These are phyloP conservation scores for Bruguiera hainesii DNA, from an alignment of 441 rosid genomes.

Conservation along the genomic window DNA sequence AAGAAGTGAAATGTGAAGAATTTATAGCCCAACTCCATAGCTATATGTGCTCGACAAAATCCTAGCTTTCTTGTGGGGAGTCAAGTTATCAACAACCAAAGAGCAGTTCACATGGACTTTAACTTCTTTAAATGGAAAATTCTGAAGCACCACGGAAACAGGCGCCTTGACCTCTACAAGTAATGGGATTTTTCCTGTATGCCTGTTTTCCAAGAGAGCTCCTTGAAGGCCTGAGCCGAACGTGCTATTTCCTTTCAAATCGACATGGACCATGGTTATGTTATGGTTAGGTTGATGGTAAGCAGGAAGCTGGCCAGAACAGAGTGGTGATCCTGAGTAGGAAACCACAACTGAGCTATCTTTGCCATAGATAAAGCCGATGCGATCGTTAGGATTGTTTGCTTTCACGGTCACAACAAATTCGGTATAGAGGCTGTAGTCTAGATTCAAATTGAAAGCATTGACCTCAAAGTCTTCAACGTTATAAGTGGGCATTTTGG, in stretches of 20 bases:
- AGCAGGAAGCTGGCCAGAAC: constrained; percentile 42
- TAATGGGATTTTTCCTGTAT: constrained; percentile 39
- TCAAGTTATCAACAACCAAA: constrained; percentile 47
- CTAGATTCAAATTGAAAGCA: constrained; percentile 29
- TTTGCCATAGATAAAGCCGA: constrained; percentile 37
- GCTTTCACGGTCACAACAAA: constrained; percentile 38
- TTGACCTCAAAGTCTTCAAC: constrained; percentile 29
- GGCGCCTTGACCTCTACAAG: constrained; percentile 40
- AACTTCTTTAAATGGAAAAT: constrained; percentile 30
- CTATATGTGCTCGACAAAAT: constrained; percentile 33
- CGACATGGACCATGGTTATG: constrained; percentile 20
- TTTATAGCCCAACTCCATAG: constrained; percentile 22
- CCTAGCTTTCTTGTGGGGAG: constrained; percentile 27
- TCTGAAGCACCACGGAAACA: constrained; percentile 27
- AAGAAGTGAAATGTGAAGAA: not conserved
- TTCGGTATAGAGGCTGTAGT: constrained; percentile 40
- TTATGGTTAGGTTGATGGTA: constrained; percentile 34
- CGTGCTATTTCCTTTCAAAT: constrained; percentile 35
- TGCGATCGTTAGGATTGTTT: constrained; percentile 35
- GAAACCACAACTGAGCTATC: constrained; percentile 31
- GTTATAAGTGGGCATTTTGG: constrained; percentile 37
- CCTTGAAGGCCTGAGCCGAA: constrained; percentile 38
- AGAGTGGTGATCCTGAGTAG: constrained; percentile 31
- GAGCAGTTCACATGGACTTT: constrained; percentile 33
- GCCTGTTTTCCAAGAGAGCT: constrained; percentile 26